Base-by-base conservation (phyloP, 495 filamentous ascomycete genomes). In the Podospora pseudopauciseta region DNA sequence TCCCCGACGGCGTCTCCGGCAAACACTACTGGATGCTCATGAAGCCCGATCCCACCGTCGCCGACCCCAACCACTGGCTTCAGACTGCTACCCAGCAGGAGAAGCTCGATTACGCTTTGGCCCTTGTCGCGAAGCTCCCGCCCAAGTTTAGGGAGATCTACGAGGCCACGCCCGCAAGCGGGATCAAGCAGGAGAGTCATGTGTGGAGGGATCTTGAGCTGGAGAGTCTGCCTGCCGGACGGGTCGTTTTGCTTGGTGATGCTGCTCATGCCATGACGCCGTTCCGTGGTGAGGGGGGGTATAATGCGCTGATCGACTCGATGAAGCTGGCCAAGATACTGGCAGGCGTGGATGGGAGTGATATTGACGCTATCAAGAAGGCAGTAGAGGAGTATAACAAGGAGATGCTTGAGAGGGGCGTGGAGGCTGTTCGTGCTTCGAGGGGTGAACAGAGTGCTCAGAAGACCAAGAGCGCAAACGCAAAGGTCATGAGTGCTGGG, bases 211-310 rank as follows among this genome's bases (percentile, higher is more conserved):
- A 73, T 61, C 70, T 77, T 2, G 59, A 75, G 26, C 65, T 67
- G 18, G 70, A 71, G 28, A 54, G 60, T n/a, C 44, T 78, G 56
- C 71, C 66, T 39, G 75, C 79, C 16, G 81, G 82, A 9, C 70
- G 81, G 23, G 76, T 80, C 4, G 78, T 80, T 18, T 67, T 86
- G 16, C 66, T 85, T 18, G 84, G 85, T 0, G 84, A 87, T 71
- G 80, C 84, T 1, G 83, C 83, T 2, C 84, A 87, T 72, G 76
- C 82, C 11, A 87, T 87, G 85, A 82, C 81, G 0, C 85, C 86
- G 18, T 60, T 60, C 23, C 18, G 58, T 5, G 58, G 58, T 0
- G 58, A 60, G 27, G 58, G 58, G 19, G 58, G 58, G 2, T 60
- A 60, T 60, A 19, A 60, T 15, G 27, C 58, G 19, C 58, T 60